Evolutionary conservation across 2,329 filamentous ascomycete genomes (phyloP).

Genomic region (Neocatenulostroma microsporum): DNA sequence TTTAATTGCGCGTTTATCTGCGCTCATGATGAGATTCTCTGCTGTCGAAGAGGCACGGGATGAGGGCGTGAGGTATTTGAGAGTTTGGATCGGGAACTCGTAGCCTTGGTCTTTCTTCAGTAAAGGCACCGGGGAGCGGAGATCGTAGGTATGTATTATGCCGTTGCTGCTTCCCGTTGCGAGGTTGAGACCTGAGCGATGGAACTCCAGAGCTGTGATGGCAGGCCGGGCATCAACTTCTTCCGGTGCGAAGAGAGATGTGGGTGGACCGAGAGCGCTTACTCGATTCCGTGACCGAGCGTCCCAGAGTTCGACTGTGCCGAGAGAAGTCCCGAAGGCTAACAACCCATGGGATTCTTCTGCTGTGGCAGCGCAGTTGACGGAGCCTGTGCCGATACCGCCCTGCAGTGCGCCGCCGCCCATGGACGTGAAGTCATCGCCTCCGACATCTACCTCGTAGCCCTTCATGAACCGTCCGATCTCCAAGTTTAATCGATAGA

Average conservation of each 20-base stretch:
- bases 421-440: conserved; percentile 62
- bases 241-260: conserved; percentile 21
- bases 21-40: conserved; percentile 70
- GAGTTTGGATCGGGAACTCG: conserved; percentile 81
- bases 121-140: conserved; percentile 77
- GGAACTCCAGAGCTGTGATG: conserved; percentile 82
- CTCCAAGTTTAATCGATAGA: conserved; percentile 87
- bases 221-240: conserved; percentile 45
- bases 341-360: conserved; percentile 83
- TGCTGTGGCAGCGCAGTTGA: conserved; percentile 81
- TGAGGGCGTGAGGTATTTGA: conserved; percentile 59
- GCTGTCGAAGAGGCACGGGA: conserved; percentile 55
- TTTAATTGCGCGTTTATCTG: conserved; percentile 95
- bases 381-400: conserved; percentile 73
- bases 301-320: conserved; percentile 98
- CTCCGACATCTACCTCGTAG: conserved; percentile 83
- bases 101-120: conserved; percentile 94
- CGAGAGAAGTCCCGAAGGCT: conserved; percentile 87
- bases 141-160: conserved; percentile 81
- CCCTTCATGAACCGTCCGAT: conserved; percentile 88
- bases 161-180: conserved; percentile 83
- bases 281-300: conserved; percentile 73
- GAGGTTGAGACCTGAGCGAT: conserved; percentile 71
- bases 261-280: conserved; percentile 60
- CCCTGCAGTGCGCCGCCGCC: conserved; percentile 75